phyloP scores from a whole-genome alignment of 768 basidiomycete species.

The Gloeophyllum trabeum region DNA sequence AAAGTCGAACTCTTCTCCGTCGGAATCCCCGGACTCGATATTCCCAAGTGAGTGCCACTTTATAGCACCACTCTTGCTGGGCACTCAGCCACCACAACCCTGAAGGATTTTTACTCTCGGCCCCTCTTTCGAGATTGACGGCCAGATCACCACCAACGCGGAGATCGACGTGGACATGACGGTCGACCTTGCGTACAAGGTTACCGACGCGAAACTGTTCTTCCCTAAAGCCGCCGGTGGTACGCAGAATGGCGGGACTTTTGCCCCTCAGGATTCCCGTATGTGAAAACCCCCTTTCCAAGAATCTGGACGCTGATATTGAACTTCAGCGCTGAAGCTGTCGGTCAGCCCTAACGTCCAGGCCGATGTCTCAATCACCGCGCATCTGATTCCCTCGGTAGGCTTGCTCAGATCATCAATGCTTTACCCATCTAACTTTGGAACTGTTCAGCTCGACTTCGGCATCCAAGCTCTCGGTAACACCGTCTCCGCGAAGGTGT shows the following conservation, averaged over 20 bases:
- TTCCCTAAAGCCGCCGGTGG: slow-evolving; percentile 27
- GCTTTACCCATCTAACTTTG: not conserved
- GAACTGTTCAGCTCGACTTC: slow-evolving; percentile 21
- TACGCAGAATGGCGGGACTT: slow-evolving; percentile 12
- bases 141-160: slow-evolving; percentile 14
- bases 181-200: slow-evolving; percentile 31
- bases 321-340: slow-evolving; percentile 25
- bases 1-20: slow-evolving; percentile 26
- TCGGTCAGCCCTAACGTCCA: slow-evolving; percentile 27
- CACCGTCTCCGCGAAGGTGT: slow-evolving; percentile 24
- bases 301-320: not conserved
- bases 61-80: too few species aligned
- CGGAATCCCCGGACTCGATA: slow-evolving; percentile 35
- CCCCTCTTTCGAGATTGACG: slow-evolving; percentile 33
- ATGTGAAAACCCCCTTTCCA: slow-evolving; percentile 9
- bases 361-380: slow-evolving; percentile 28
- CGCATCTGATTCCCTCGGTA: slow-evolving; percentile 34
- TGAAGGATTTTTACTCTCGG: slow-evolving; percentile 35
- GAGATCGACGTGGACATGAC: slow-evolving; percentile 26
- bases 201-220: slow-evolving; percentile 27
- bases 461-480: slow-evolving; percentile 29
- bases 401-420: slow-evolving; percentile 1
- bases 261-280: slow-evolving; percentile 32
- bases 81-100: too few species aligned
- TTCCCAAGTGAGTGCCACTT: slow-evolving; percentile 34